These are phyloP conservation scores for Zanthoxylum bungeanum DNA, from an alignment of 345 rosid genomes.

Conservation along the genomic window DNA sequence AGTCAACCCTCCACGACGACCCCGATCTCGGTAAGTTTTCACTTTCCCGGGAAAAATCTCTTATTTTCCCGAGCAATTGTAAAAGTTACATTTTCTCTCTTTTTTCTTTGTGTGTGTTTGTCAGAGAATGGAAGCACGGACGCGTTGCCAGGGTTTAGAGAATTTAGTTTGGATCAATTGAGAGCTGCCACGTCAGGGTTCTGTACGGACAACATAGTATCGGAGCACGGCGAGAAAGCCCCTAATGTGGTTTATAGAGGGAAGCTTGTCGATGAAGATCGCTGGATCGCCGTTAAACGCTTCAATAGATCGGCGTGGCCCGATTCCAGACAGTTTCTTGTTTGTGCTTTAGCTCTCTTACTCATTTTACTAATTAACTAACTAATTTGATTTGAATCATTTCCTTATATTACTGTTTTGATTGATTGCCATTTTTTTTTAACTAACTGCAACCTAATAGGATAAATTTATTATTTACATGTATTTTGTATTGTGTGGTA, in stretches of 20 bases:
- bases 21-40: conserved; percentile 65
- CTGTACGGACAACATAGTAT: conserved; percentile 64
- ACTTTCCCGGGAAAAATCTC: conserved; percentile 27
- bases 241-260: conserved; percentile 84
- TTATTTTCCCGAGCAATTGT: conserved; percentile 7
- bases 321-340: conserved; percentile 81
- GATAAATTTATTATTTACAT: background rate
- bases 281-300: conserved; percentile 71
- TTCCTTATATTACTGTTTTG: no score
- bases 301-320: conserved; percentile 83
- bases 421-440: no score
- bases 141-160: conserved; percentile 51
- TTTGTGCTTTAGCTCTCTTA: conserved; percentile 17
- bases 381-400: background rate
- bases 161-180: conserved; percentile 64
- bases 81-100: background rate
- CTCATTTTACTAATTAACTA: background rate
- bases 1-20: conserved; percentile 52
- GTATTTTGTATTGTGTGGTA: background rate
- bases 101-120: conserved; percentile 6
- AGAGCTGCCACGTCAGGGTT: conserved; percentile 65
- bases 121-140: conserved; percentile 56
- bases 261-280: conserved; percentile 50
- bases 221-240: conserved; percentile 88
- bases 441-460: background rate